Evolutionary conservation across 129 eudicot genomes (phyloP), one percentile per base, ranked within the genome.

Genomic region (Silybum marianum): DNA sequence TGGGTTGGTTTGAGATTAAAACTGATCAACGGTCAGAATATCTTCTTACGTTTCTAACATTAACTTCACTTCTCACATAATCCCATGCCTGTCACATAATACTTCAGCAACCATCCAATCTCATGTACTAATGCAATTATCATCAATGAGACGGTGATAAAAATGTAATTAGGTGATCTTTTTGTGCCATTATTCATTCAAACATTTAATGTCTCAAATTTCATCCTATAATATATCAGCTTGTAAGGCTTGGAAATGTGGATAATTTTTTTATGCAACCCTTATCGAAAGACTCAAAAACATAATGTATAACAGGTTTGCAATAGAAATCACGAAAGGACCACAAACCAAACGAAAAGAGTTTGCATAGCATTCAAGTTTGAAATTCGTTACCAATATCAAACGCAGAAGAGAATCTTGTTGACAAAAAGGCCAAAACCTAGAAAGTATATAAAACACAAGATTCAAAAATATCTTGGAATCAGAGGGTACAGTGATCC

Each of bases 351-450:
- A 75, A 75, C 77, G 54, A 74, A 67, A 26, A 36, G 22, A 7
- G 30, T 39, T 32, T 21, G 14, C 18, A 74, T 75, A 18, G 44
- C 32, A 69, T 25, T 58, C 34, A 69, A 54, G 81, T 71, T 69
- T 30, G 69, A 78, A 42, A 46, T 38, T 73, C 66, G 39, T 73
- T 46, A 74, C 30, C 18, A 10, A 32, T 11, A 54, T 9, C 25
- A 79, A 66, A 46, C 19, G 26, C 39, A 79, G 12, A 73, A 79
- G 30, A 84, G 19, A 84, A 78, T 62, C 75, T 40, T 13, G 12
- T 38, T n/a, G 13, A 54, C 7, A 40, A 63, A 14, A 54, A 74
- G 48, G 51, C 16, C 70, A 72, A 46, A 46, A 63, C 77, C 80
- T 71, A 71, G 66, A 69, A 18, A 69, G 38, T 54, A 24, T 1